Base-by-base conservation (phyloP, 495 filamentous ascomycete species). In the Aspergillus egyptiacus region DNA sequence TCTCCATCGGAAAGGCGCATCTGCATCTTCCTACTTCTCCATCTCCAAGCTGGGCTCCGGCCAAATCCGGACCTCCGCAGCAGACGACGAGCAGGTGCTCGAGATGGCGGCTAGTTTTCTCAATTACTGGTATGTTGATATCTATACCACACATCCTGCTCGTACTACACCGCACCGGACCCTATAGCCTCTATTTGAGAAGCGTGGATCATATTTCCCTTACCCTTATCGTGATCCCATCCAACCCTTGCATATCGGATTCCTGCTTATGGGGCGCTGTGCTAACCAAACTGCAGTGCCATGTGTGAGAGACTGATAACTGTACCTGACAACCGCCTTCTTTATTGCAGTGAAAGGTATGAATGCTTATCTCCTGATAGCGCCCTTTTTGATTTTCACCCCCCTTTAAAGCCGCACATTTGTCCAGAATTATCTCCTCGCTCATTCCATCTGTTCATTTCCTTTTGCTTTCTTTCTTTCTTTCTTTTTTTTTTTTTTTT, bases 261-360 rank as follows among this genome's bases (percentile, higher is more conserved):
- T 36, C 38, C 24, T 39, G 40, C 40, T 48, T 39, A 40, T 55
- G 51, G 56, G 61, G 45, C 58, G 57, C 46, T 30, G 33, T 52
- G 53, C 62, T 68, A 55, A 70, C 57, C 28, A 17, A 54, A 20
- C 44, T 58, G 30, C 61, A 82, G 81, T 57, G 71, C 77, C 37
- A 77, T 77, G 60, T 88, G 83, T 64, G 77, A 82, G 52, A 79
- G 77, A 59, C 84, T 87, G 61, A 84, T 85, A 46, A 71, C 78
- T 14, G 72, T 79, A 28, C 85, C 84, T 30, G 75, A 80, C 61
- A 76, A 78, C 54, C 74, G 73, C 10, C 72, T 85, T 28, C 67
- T 79, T 23, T 79, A 79, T 55, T 79, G 76, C 62, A 77, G 74
- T 54, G 74, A 78, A 68, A 69, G 70, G 75, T 77, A 72, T 53